Percentiles rank a stretch among this genome's conserved stretches.
phyloP scores from a whole-genome alignment of 2,329 filamentous ascomycete genomes.

The Colletotrichum magnum region DNA sequence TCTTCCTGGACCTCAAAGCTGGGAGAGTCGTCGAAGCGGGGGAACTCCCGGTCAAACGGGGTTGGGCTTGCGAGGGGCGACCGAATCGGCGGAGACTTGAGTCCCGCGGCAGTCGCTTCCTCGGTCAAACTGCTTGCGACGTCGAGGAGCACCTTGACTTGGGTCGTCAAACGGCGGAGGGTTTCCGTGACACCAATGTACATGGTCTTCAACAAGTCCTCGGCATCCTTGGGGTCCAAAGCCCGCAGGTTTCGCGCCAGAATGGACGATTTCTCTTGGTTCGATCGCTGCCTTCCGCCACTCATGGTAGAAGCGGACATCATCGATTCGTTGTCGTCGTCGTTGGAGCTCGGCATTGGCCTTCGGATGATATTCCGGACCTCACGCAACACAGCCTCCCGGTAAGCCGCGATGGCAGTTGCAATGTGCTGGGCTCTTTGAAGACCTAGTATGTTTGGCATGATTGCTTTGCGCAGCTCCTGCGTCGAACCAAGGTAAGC shows the following conservation, averaged over 20 bases:
- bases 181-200: slow-evolving; percentile 93
- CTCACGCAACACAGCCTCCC: slow-evolving; percentile 87
- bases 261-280: slow-evolving; percentile 91
- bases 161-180: slow-evolving; percentile 85
- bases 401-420: slow-evolving; percentile 85
- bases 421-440: slow-evolving; percentile 84
- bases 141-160: slow-evolving; percentile 95
- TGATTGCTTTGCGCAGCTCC: slow-evolving; percentile 78
- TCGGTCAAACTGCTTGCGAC: slow-evolving; percentile 83
- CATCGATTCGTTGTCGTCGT: slow-evolving; percentile 93
- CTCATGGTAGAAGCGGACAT: slow-evolving; percentile 85
- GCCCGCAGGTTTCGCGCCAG: slow-evolving; percentile 90
- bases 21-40: slow-evolving; percentile 29
- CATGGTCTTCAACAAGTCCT: slow-evolving; percentile 84
- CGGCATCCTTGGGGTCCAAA: slow-evolving; percentile 86
- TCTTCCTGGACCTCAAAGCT: slow-evolving; percentile 76
- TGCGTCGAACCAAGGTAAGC: slow-evolving; percentile 83
- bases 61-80: slow-evolving; percentile 68
- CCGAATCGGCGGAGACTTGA: slow-evolving; percentile 63
- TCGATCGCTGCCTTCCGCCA: slow-evolving; percentile 76
- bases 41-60: slow-evolving; percentile 40
- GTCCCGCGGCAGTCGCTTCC: slow-evolving; percentile 50
- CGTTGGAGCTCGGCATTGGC: slow-evolving; percentile 90
- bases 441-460: slow-evolving; percentile 82
- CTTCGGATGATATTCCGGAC: slow-evolving; percentile 87